These are phyloP conservation scores for Metschnikowia anglica DNA, from an alignment of 805 yeast species.

Conservation along the genomic window DNA sequence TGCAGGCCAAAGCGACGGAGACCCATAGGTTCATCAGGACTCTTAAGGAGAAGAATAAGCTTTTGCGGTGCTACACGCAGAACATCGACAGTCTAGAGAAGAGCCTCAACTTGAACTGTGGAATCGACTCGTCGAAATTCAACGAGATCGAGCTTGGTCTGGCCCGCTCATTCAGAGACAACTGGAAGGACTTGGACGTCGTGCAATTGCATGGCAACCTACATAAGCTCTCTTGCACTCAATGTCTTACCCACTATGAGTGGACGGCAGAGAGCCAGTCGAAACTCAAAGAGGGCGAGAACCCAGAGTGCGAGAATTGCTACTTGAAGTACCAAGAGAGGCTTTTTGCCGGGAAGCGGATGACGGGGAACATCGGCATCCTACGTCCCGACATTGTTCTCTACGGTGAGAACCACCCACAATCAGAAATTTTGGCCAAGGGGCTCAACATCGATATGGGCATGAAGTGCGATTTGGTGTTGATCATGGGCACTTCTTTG, in stretches of 20 bases:
- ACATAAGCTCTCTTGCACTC: slow-evolving; percentile 71
- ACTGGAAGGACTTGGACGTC: slow-evolving; percentile 69
- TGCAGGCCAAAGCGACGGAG: slow-evolving; percentile 72
- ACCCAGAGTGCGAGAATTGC: slow-evolving; percentile 80
- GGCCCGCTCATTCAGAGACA: slow-evolving; percentile 30
- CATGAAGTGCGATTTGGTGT: slow-evolving; percentile 68
- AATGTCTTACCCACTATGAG: slow-evolving; percentile 54
- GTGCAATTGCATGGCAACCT: slow-evolving; percentile 91
- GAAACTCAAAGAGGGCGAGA: slow-evolving; percentile 55
- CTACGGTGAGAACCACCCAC: slow-evolving; percentile 93
- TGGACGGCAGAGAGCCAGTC: slow-evolving; percentile 61
- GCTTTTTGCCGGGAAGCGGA: slow-evolving; percentile 66
- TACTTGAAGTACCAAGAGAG: slow-evolving; percentile 54
- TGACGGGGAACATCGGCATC: slow-evolving; percentile 67
- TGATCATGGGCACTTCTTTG: slow-evolving; percentile 92
- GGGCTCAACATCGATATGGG: slow-evolving; percentile 66
- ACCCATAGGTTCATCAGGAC: slow-evolving; percentile 75
- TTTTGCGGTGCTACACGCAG: slow-evolving; percentile 88
- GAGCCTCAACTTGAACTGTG: slow-evolving; percentile 59
- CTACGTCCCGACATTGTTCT: slow-evolving; percentile 87
- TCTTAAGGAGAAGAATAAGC: slow-evolving; percentile 59
- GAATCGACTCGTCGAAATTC: slow-evolving; percentile 41
- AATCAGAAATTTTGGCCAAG: slow-evolving; percentile 71
- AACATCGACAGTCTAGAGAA: slow-evolving; percentile 89
- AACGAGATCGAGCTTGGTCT: slow-evolving; percentile 21